Evolutionary conservation across 371 early-diverging fungal species (phyloP), one percentile per base, ranked within the genome.

Genomic region (Thermomucor indicae-seudaticae): DNA sequence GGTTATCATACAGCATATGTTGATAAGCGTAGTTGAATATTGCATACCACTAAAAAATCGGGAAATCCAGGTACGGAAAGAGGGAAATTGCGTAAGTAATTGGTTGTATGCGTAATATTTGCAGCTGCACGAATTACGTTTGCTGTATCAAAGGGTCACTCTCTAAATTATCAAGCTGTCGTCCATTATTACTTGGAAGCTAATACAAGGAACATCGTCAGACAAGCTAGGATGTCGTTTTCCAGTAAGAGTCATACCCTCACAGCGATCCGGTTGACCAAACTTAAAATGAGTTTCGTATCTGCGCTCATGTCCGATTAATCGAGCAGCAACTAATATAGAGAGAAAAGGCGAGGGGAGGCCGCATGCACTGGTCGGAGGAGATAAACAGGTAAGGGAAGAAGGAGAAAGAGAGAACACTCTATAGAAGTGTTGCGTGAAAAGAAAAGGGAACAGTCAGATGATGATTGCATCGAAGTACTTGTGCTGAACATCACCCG

Each of bases 91-190:
- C n/a, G n/a, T n/a, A n/a, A n/a, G n/a, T n/a, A n/a, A n/a, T n/a
- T n/a, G n/a, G n/a, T n/a, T n/a, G n/a, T n/a, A n/a, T n/a, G n/a
- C n/a, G n/a, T n/a, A n/a, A n/a, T n/a, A n/a, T n/a, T n/a, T n/a
- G n/a, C n/a, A n/a, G n/a, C n/a, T n/a, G n/a, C n/a, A 34, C 16
- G 34, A 17, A 14, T 32, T 47, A 43, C 38, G 81, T 83, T 52
- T 84, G 85, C 55, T 81, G 79, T 44, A 83, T 74, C 23, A 81
- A 62, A 46, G 85, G 79, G 67, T 86, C 85, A 47, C 75, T 65
- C 47, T 84, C 84, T 51, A 84, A 60, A 28, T 55, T 61, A 45
- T 84, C 84, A 17, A 84, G 60, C 34, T 70, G 60, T 46, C 72
- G 64, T 7, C 83, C 80, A 40, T 64, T 80, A 53, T 85, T 79